phyloP scores from a whole-genome alignment of 2,329 filamentous ascomycete genomes.

The Sarocladium strictum region DNA sequence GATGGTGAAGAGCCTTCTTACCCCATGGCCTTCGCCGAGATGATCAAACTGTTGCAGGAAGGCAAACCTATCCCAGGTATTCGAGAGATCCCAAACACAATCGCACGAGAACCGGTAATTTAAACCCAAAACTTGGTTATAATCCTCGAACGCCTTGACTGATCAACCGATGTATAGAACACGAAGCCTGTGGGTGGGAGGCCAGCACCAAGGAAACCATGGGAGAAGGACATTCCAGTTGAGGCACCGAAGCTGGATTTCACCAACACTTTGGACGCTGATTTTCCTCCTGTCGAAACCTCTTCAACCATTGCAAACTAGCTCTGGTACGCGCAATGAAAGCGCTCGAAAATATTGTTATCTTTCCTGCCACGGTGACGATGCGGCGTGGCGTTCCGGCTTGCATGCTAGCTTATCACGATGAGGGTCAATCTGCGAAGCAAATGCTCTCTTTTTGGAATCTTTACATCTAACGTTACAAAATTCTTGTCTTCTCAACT shows the following conservation, averaged over 20 bases:
- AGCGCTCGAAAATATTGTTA: neutral
- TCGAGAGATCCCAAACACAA: constrained; percentile 74
- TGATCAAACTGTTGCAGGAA: constrained; percentile 77
- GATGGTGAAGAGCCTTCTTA: constrained; percentile 58
- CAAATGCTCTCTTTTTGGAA: neutral
- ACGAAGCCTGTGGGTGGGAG: constrained; percentile 43
- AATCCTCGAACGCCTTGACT: neutral
- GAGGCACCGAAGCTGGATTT: constrained; percentile 15
- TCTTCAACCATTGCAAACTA: neutral
- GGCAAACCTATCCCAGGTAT: constrained; percentile 84
- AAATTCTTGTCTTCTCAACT: neutral
- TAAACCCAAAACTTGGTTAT: constrained; percentile 10
- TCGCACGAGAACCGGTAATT: constrained; percentile 64
- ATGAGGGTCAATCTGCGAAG: too few species aligned
- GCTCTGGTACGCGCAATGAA: neutral
- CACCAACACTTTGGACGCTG: constrained; percentile 24
- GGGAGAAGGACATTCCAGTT: constrained; percentile 57
- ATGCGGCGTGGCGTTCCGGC: too few species aligned
- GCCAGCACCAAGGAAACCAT: constrained; percentile 57
- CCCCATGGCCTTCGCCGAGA: constrained; percentile 76
- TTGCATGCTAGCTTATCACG: neutral
- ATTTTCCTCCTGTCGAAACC: constrained; percentile 31
- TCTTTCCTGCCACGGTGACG: too few species aligned
- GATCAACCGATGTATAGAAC: constrained; percentile 23
- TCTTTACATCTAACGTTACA: constrained; percentile 3